Base-by-base conservation (phyloP, 306 rosid species). In the Oxytropis ochrocephala region DNA sequence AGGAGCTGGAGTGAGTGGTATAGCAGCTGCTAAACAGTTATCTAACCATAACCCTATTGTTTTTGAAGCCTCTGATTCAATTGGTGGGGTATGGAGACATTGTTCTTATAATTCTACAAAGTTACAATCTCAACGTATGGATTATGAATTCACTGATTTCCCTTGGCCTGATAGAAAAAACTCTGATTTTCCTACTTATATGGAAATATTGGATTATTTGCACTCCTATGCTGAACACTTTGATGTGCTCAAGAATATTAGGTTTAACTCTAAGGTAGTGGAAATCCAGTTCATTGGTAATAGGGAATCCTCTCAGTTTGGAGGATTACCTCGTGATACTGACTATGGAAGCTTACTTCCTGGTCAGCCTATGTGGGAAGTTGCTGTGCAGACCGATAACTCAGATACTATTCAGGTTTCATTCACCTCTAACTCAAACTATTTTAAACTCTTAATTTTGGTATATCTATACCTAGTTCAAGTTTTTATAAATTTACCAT, bases 31-130 rank as follows among this genome's bases (percentile, higher is more conserved):
- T 1, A 90, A 90, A 77, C 91, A 85, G 32, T 60, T 87, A 24
- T 70, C 76, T n/a, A 90, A 75, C 52, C 86, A 85, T 27, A 75
- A 82, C 69, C 96, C 96, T n/a, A 11, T 85, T 14, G 82, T 90
- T 8, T 85, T 90, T 49, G 96, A 90, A 55, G 96, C 91, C 50
- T 29, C 89, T 2, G 83, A 82, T 11, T 84, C 90, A 67, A 90
- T 90, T 47, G 96, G 96, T 13, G 96, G 96, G 2, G 91, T 90
- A 3, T 90, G 96, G 95, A 90, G 75, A 68, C 94, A 87, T 67
- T 90, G 96, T 32, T 76, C 96, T 0, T 90, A 72, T 74, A 53
- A 50, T 54, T 85, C 96, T 13, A 90, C 96, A 1, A 90, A 41
- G 78, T 91, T 90, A 72, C 96, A 90, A 51, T 82, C 96, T 5